Evolutionary conservation across 306 rosid species (phyloP).

Genomic region (Citrullus amarus): DNA sequence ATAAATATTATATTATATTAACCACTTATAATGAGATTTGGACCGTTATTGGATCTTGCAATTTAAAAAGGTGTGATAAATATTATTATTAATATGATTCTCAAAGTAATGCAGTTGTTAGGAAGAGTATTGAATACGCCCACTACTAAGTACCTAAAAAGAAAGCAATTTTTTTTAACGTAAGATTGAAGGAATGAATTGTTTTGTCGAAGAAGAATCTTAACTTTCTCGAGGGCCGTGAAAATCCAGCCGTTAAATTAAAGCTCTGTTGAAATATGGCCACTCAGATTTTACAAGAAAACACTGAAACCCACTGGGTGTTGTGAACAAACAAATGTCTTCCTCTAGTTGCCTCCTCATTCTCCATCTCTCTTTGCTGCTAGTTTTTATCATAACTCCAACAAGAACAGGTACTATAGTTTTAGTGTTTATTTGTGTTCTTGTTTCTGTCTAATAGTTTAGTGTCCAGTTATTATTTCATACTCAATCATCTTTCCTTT

Average conservation of each 20-base stretch:
- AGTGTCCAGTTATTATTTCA: no score
- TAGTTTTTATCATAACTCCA: constrained; percentile 25
- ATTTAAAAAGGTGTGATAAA: not conserved
- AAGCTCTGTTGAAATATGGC: not conserved
- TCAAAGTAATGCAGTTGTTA: not conserved
- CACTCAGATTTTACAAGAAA: not conserved
- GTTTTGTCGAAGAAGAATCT: constrained; percentile 1
- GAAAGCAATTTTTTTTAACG: not conserved
- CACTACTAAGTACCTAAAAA: not conserved
- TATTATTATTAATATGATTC: no score
- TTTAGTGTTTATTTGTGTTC: no score
- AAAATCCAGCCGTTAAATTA: not conserved
- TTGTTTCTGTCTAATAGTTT: no score
- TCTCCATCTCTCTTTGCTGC: constrained; percentile 19
- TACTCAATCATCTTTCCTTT: no score
- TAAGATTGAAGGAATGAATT: constrained; percentile 22
- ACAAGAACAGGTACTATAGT: constrained; percentile 33
- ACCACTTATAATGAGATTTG: no score
- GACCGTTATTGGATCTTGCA: not conserved
- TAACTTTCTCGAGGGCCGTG: constrained; percentile 22
- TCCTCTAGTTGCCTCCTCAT: constrained; percentile 1
- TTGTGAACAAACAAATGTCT: not conserved
- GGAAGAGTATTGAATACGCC: not conserved
- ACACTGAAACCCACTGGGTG: not conserved
- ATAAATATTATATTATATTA: no score